Base-by-base conservation (phyloP, 116 monocot genomes). In the Phalaenopsis hybrid region DNA sequence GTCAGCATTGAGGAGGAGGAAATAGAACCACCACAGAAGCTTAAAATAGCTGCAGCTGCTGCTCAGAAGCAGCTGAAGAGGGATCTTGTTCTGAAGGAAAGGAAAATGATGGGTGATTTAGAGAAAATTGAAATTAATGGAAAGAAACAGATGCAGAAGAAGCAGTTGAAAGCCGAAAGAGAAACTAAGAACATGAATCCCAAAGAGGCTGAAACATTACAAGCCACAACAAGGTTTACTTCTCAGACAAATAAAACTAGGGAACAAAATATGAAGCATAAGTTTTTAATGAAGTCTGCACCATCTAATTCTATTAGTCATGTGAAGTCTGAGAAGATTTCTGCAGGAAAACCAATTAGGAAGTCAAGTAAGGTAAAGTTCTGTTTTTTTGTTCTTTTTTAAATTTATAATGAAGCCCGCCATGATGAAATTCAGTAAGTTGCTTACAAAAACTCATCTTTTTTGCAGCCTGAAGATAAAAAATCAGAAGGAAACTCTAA, bases 91-190 rank as follows among this genome's bases (percentile, higher is more conserved):
- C 16, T 73, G 8, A 81, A 44, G 44, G 61, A 18, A 9, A 13
- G n/a, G 31, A 88, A 85, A 75, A 88, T 81, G 79, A 16, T 4
- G 0, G 67, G 49, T 6, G 77, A 81, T 44, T 25, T 17, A 57
- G 61, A 80, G 21, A 91, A 83, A 50, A 11, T 44, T 57, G 8
- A 31, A 15, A 17, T 37, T 7, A 48, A 81, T 44, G 81, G 31
- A 79, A 86, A 67, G 41, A 83, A 81, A 68, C 44, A 57, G 33
- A 79, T 59, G 76, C 82, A 82, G 75, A 88, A 84, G 76, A 89
- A 81, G 55, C 76, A 20, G 23, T 20, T 70, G 11, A 89, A 82
- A 77, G 21, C 74, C 61, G 59, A 44, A 57, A 52, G 8, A 55
- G 55, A 55, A 15, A 4, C 55, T 16, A 55, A 15, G 55, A 55